Evolutionary conservation across 2,329 filamentous ascomycete genomes (phyloP).

Genomic region (Dendrostoma leiphaemia): DNA sequence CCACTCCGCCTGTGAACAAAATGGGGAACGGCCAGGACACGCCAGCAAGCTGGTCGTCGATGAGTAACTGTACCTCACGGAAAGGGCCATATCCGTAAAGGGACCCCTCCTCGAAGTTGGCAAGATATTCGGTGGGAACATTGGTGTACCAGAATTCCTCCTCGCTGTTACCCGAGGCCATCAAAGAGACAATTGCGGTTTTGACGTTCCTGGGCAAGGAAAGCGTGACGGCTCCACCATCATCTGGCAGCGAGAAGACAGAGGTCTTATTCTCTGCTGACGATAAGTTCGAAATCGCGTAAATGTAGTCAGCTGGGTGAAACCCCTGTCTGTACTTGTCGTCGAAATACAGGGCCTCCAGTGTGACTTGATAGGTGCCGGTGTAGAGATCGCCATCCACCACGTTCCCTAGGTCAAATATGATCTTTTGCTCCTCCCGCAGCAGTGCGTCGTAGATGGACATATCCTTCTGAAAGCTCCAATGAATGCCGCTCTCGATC

Average conservation of each 20-base stretch:
- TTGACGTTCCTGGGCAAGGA: slow-evolving; percentile 54
- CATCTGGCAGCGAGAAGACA: slow-evolving; percentile 52
- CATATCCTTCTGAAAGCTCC: slow-evolving; percentile 60
- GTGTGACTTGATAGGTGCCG: slow-evolving; percentile 54
- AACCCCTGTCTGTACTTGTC: slow-evolving; percentile 26
- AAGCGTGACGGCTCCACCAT: slow-evolving; percentile 47
- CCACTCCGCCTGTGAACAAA: slow-evolving; percentile 68
- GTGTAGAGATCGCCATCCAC: slow-evolving; percentile 56
- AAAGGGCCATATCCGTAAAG: slow-evolving; percentile 64
- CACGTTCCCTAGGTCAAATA: slow-evolving; percentile 61
- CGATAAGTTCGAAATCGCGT: slow-evolving; percentile 41
- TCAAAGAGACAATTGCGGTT: slow-evolving; percentile 60
- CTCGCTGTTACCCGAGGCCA: slow-evolving; percentile 60
- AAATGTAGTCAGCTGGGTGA: slow-evolving; percentile 28
- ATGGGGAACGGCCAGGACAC: slow-evolving; percentile 68
- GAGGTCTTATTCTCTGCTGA: slow-evolving; percentile 47
- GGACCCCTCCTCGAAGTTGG: slow-evolving; percentile 50
- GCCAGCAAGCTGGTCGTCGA: slow-evolving; percentile 61
- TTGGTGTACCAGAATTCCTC: slow-evolving; percentile 74
- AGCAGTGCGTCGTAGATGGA: slow-evolving; percentile 54
- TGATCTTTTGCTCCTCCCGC: slow-evolving; percentile 52
- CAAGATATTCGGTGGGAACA: slow-evolving; percentile 53
- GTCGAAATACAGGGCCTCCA: slow-evolving; percentile 53
- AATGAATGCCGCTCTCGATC: slow-evolving; percentile 52
- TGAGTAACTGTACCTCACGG: slow-evolving; percentile 63